Evolutionary conservation across 1,284 basidiomycete species (phyloP).

Genomic region (Malassezia japonica): DNA sequence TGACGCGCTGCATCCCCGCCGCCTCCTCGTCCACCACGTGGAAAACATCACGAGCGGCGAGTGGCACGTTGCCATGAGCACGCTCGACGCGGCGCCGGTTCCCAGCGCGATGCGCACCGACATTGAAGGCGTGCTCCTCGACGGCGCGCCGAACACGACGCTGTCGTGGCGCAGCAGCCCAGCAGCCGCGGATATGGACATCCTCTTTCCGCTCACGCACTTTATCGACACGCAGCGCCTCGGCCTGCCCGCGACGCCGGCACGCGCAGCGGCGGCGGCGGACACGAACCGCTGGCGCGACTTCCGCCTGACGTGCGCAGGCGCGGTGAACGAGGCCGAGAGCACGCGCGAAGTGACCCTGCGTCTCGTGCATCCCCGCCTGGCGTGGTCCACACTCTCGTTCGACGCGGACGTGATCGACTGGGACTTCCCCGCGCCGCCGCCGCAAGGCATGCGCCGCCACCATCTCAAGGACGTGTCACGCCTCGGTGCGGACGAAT

Average conservation of each 20-base stretch:
- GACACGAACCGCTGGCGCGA: constrained; percentile 7
- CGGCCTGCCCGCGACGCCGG: constrained; percentile 53
- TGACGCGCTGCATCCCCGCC: constrained; percentile 75
- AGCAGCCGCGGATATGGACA: constrained; percentile 47
- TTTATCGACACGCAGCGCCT: constrained; percentile 71
- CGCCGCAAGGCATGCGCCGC: constrained; percentile 54
- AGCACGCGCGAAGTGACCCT: constrained; percentile 62
- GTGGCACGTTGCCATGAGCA: constrained; percentile 69
- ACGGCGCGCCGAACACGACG: constrained; percentile 34
- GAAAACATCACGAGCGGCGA: constrained; percentile 67
- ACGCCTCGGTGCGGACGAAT: constrained; percentile 65
- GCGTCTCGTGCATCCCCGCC: constrained; percentile 66
- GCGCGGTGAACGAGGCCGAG: constrained; percentile 57
- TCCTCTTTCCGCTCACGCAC: constrained; percentile 61
- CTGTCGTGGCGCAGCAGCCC: constrained; percentile 36
- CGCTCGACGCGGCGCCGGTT: constrained; percentile 72
- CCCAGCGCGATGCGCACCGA: constrained; percentile 59
- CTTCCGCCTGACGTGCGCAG: constrained; percentile 12
- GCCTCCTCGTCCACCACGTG: constrained; percentile 72
- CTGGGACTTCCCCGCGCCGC: constrained; percentile 60
- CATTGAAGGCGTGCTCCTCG: constrained; percentile 58
- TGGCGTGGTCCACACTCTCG: constrained; percentile 83
- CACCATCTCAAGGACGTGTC: constrained; percentile 87
- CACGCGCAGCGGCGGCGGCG: background rate
- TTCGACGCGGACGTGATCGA: constrained; percentile 82